These are phyloP conservation scores for Naegleria lovaniensis DNA, from an alignment of 208 protist species.

Conservation along the genomic window DNA sequence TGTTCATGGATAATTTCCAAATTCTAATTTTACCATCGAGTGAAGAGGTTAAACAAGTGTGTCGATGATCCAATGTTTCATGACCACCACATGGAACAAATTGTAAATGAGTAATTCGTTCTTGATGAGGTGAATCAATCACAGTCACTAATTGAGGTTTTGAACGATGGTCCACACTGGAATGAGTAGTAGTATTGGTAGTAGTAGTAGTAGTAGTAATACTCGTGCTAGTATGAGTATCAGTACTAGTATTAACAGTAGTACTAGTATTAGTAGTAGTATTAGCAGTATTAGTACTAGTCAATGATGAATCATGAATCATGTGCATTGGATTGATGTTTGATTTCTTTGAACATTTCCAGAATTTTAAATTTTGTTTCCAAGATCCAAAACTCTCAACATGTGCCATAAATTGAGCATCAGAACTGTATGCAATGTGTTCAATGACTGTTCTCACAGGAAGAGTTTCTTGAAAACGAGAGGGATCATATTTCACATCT, in stretches of 20 bases:
- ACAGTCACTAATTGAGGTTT: not conserved
- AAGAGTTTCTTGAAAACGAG: not conserved
- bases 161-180: too few species aligned
- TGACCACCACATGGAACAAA: not conserved
- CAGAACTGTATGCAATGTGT: not conserved
- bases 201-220: not conserved
- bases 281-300: too few species aligned
- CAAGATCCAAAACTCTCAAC: not conserved
- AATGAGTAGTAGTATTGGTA: too few species aligned
- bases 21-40: not conserved
- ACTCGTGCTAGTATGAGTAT: too few species aligned
- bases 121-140: not conserved
- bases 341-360: not conserved
- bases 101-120: not conserved
- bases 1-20: not conserved
- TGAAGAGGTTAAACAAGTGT: not conserved
- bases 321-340: too few species aligned
- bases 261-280: too few species aligned
- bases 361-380: conserved; percentile 1
- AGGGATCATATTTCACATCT: not conserved
- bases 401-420: not conserved
- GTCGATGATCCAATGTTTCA: too few species aligned
- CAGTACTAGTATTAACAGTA: too few species aligned
- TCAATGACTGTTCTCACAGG: not conserved
- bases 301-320: too few species aligned